Evolutionary conservation across 768 basidiomycete species (phyloP).

Genomic region (Macrolepiota albuminosa): DNA sequence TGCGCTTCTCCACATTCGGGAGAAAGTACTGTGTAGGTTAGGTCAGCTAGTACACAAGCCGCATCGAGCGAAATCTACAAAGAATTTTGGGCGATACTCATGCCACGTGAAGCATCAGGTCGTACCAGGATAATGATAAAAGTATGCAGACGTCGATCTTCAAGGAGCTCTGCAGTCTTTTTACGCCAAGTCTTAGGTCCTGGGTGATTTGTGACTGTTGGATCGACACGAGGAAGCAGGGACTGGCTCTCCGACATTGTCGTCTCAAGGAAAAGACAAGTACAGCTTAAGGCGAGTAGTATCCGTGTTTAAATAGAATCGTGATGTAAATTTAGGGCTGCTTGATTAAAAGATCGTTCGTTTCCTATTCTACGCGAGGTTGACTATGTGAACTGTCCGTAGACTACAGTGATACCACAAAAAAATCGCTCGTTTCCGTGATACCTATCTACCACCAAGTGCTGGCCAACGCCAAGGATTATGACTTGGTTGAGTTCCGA

Average conservation of each 20-base stretch:
- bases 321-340: neutral
- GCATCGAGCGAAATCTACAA: conserved; percentile 59
- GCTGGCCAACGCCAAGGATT: neutral
- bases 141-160: conserved; percentile 49
- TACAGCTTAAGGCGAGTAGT: neutral
- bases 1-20: conserved; percentile 35
- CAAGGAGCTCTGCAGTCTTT: conserved; percentile 43
- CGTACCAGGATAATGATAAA: conserved; percentile 55
- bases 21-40: conserved; percentile 62
- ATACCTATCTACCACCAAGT: neutral
- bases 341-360: neutral
- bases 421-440: neutral
- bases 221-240: conserved; percentile 29
- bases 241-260: conserved; percentile 44
- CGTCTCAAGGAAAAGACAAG: neutral
- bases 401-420: no score
- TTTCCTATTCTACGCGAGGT: neutral
- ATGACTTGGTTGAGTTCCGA: neutral
- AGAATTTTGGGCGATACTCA: neutral
- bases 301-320: neutral
- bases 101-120: neutral
- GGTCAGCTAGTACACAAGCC: conserved; percentile 65
- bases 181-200: conserved; percentile 20
- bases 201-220: conserved; percentile 1
- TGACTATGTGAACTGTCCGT: no score